phyloP scores from a whole-genome alignment of 1,139 yeast species.

The Magnusiomyces paraingens region DNA sequence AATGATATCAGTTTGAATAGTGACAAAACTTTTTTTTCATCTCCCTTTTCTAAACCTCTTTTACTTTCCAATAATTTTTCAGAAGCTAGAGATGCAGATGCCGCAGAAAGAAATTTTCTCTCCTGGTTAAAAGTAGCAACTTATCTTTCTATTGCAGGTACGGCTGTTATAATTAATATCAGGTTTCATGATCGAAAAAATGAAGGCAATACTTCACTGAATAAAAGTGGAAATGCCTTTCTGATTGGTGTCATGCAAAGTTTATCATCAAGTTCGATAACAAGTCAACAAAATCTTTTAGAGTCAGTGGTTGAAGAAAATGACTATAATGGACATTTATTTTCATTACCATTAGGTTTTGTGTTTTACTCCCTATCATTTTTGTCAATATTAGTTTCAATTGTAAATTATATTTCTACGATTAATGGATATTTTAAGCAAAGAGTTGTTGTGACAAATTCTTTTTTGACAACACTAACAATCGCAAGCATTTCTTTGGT shows the following conservation, averaged over 20 bases:
- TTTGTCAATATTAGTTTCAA: slow-evolving; percentile 18
- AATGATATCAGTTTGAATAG: neutral
- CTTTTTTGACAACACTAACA: slow-evolving; percentile 15
- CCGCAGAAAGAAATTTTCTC: slow-evolving; percentile 32
- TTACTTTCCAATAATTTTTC: slow-evolving; percentile 28
- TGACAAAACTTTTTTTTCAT: slow-evolving; percentile 19
- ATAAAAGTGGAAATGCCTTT: neutral
- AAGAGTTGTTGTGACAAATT: slow-evolving; percentile 22
- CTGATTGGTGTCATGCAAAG: neutral
- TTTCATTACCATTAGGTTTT: slow-evolving; percentile 20
- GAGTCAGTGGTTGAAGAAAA: neutral
- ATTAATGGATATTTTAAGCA: slow-evolving; percentile 23
- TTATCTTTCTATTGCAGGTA: slow-evolving; percentile 28
- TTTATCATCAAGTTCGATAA: neutral
- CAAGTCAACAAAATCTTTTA: neutral
- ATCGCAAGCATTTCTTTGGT: slow-evolving; percentile 20
- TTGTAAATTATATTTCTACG: slow-evolving; percentile 23
- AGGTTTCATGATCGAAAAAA: slow-evolving; percentile 5
- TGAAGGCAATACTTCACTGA: neutral
- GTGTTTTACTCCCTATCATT: slow-evolving; percentile 22
- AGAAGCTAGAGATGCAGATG: slow-evolving; percentile 34
- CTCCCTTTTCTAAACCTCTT: slow-evolving; percentile 20
- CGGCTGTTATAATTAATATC: slow-evolving; percentile 23
- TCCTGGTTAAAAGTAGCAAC: slow-evolving; percentile 26
- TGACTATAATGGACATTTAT: neutral